Conservation (phyloP, 1,284 basidiomycete genomes). For the Schizophyllum commune region DNA sequence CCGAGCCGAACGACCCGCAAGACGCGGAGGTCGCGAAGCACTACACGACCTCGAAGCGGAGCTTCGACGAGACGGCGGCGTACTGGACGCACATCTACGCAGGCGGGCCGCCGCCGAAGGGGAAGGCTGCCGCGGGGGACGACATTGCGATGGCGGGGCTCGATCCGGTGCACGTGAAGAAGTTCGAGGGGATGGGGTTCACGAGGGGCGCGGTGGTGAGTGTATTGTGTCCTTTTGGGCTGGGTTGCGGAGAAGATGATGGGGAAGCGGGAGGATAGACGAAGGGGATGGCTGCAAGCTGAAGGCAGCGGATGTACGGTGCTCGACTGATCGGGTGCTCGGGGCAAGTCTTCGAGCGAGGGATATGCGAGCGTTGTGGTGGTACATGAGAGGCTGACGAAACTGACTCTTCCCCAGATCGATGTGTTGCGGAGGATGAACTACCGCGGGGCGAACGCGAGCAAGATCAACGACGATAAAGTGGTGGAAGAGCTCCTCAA, state of each 20-base stretch:
- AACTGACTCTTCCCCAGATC: conserved; percentile 43
- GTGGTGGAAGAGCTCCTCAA: conserved; percentile 44
- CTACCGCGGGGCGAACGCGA: conserved; percentile 69
- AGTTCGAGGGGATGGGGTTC: conserved; percentile 71
- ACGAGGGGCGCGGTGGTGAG: conserved; percentile 69
- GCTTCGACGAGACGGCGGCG: conserved; percentile 88
- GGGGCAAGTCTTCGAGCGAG: not conserved
- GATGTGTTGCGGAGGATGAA: conserved; percentile 84
- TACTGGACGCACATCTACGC: conserved; percentile 94
- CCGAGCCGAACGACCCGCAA: conserved; percentile 95
- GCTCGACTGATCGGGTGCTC: conserved; percentile 2
- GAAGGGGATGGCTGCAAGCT: conserved; percentile 1
- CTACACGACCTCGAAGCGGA: conserved; percentile 80
- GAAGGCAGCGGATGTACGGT: not conserved
- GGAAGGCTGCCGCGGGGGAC: conserved; percentile 28
- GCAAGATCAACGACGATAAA: conserved; percentile 40
- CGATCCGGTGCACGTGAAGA: conserved; percentile 64
- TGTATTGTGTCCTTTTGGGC: conserved; percentile 12
- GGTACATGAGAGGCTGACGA: not conserved
- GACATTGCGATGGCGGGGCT: conserved; percentile 72
- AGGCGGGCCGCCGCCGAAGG: conserved; percentile 51
- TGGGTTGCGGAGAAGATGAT: not conserved
- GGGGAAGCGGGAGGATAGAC: too few relatives aligned
- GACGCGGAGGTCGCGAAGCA: conserved; percentile 98
- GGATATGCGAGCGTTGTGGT: not conserved